Evolutionary conservation across 805 yeast species (phyloP).

Genomic region (Brettanomyces custersianus): DNA sequence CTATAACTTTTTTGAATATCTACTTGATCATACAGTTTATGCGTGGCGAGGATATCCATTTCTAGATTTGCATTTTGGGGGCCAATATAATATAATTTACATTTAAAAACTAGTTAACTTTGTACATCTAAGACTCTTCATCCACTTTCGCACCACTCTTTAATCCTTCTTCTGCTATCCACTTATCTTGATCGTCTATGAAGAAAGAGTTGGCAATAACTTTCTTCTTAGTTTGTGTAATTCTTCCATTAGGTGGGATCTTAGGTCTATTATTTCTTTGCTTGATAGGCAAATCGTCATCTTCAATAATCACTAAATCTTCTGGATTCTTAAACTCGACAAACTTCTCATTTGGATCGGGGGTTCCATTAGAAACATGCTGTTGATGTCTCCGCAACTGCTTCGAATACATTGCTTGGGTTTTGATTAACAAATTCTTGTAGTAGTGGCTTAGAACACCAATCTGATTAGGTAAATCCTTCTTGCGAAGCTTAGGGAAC

Average conservation of each 20-base stretch:
- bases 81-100: too few relatives aligned
- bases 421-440: constrained; percentile 31
- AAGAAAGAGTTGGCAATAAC: constrained; percentile 45
- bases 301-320: constrained; percentile 60
- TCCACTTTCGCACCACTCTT: background rate
- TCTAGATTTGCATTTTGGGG: constrained; percentile 9
- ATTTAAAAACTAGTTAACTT: too few relatives aligned
- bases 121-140: background rate
- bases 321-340: constrained; percentile 22
- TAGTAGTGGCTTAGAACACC: constrained; percentile 52
- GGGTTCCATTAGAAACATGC: constrained; percentile 10
- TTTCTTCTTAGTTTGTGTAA: constrained; percentile 60
- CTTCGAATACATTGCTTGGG: constrained; percentile 33
- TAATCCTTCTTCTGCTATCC: constrained; percentile 1
- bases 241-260: constrained; percentile 86
- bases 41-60: constrained; percentile 27
- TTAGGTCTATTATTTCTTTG: constrained; percentile 68
- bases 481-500: constrained; percentile 43
- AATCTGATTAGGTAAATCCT: constrained; percentile 43
- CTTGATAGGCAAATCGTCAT: constrained; percentile 76
- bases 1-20: constrained; percentile 61
- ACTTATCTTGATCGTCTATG: constrained; percentile 30
- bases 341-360: constrained; percentile 11
- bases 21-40: constrained; percentile 32
- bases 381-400: constrained; percentile 32